phyloP scores from a whole-genome alignment of 2,329 filamentous ascomycete genomes.

The Seiridium unicorne region DNA sequence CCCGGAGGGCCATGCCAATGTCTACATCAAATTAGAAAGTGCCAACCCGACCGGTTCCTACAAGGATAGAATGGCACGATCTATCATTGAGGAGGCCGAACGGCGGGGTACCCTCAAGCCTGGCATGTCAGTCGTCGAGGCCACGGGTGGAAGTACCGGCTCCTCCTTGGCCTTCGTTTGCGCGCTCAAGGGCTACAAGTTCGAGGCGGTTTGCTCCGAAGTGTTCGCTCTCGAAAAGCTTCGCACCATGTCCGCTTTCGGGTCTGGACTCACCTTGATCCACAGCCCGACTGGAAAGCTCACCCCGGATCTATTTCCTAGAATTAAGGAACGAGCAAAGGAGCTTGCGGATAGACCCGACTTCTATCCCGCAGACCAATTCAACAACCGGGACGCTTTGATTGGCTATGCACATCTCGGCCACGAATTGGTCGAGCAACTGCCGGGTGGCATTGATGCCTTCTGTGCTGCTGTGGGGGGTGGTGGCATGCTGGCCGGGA shows the following conservation, averaged over 20 bases:
- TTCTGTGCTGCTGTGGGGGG: conserved; percentile 1
- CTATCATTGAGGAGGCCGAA: not conserved
- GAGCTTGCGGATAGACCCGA: not conserved
- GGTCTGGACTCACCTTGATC: not conserved
- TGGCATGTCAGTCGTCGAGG: not conserved
- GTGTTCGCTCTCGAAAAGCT: not conserved
- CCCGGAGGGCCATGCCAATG: not conserved
- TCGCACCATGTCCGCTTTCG: conserved; percentile 2
- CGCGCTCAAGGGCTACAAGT: conserved; percentile 1
- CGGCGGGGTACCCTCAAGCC: not conserved
- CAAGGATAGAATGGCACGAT: conserved; percentile 3
- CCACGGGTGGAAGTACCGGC: not conserved
- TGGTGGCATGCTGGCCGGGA: not conserved
- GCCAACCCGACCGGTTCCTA: conserved; percentile 2
- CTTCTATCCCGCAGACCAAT: not conserved
- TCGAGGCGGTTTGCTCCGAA: not conserved
- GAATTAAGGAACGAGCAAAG: not conserved
- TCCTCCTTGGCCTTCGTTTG: conserved; percentile 2
- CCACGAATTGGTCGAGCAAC: not conserved
- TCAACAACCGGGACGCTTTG: not conserved
- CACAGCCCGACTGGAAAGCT: not conserved
- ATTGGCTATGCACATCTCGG: not conserved
- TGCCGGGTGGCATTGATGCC: not conserved
- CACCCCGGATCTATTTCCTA: conserved; percentile 1
- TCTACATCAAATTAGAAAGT: conserved; percentile 1